Base-by-base conservation (phyloP, 2,329 filamentous ascomycete genomes). In the Exophiala oligosperma region DNA sequence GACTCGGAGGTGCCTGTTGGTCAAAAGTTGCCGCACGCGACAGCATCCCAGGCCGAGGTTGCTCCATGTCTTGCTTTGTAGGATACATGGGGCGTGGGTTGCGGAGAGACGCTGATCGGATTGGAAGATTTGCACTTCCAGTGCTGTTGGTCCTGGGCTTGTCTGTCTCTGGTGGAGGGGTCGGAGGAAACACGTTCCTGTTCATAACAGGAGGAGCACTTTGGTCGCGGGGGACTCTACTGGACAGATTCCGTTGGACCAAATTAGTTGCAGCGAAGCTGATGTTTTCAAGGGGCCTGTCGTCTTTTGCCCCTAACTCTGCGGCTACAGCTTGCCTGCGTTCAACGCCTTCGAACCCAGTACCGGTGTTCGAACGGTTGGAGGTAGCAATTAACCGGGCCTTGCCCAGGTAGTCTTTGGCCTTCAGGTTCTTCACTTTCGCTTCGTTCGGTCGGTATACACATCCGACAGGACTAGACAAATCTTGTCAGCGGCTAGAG, bases 391-490 rank as follows among this genome's bases (percentile, higher is more conserved):
- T 90, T 35, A 99, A 80, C 60, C 91, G 85, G n/a, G 94, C 92
- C 75, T 97, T 97, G 61, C 94, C 94, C 2, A 99, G 85, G 69
- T 99, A 99, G 71, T 99, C 92, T 73, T 97, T 97, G 23, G 92
- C 91, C 79, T 97, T 96, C 69, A 99, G 80, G 70, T 99, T 99
- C 76, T 95, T 95, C 66, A 99, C 94, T 76, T 99, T 99, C 63
- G 94, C 92, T 69, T 96, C 92, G 71, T 97, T 97, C 23, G 94
- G 94, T 58, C 94, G 83, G 75, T 97, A 99, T 14, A 99, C 84
- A 32, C 97, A 90, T 24, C 94, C 94, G 11, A 97, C 92, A 0
- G 94, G 94, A 53, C 97, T 97, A 0, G 92, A 97, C 32, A 44
- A 35, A 44, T 24, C 24, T 54, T 37, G 49, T 44, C 23, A 49